Conservation (phyloP, 208 protist species). For the Crithidia expoeki region DNA sequence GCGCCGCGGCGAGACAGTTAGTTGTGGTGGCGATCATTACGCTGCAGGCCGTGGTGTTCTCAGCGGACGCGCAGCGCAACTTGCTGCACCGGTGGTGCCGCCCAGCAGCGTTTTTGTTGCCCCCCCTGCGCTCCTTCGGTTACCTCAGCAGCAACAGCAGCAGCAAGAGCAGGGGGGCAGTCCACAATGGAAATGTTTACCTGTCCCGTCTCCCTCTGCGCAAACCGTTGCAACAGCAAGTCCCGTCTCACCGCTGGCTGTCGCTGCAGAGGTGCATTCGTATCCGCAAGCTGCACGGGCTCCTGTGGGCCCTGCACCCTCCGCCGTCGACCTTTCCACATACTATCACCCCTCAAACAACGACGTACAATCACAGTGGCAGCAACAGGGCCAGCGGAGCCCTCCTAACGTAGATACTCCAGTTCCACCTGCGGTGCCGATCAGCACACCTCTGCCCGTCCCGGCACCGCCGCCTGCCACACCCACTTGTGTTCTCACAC, state of each 20-base stretch:
- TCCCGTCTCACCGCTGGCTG: not conserved
- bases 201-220: not conserved
- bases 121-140: slow-evolving; percentile 49
- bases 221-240: not conserved
- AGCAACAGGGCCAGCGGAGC: not conserved
- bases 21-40: no score
- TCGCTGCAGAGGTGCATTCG: not conserved
- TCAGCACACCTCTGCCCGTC: slow-evolving; percentile 2
- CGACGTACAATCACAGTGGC: not conserved
- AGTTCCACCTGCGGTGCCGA: not conserved
- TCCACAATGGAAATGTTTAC: not conserved
- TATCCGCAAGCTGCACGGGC: slow-evolving; percentile 31
- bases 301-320: slow-evolving; percentile 11
- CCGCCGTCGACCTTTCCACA: slow-evolving; percentile 21
- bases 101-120: slow-evolving; percentile 59
- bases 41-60: slow-evolving; percentile 1
- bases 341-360: not conserved
- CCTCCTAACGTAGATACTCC: not conserved
- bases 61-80: slow-evolving; percentile 12
- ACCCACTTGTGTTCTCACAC: slow-evolving; percentile 33
- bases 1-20: not conserved
- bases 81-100: slow-evolving; percentile 52
- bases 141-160: slow-evolving; percentile 11
- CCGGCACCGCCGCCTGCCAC: slow-evolving; percentile 1
- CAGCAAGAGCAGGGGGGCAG: not conserved